Percentiles rank a stretch among this genome's conserved stretches.
Conservation (phyloP, 371 early-diverging fungal species). For the Zychaea mexicana region DNA sequence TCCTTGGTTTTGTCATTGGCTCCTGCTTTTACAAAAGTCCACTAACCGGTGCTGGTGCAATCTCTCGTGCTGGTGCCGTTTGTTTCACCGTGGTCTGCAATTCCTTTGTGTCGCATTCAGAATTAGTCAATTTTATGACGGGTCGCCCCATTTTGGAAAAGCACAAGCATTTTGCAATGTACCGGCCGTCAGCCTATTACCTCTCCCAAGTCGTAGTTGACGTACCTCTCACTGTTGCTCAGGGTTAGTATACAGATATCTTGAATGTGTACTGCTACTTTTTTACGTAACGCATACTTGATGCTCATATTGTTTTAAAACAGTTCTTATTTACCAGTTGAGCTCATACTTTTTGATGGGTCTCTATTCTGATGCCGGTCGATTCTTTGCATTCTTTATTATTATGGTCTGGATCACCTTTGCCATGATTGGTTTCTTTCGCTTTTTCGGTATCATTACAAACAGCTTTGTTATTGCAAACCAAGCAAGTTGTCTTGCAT, state of each 20-base stretch:
- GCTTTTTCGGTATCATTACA: constrained; percentile 47
- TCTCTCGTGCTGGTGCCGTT: constrained; percentile 67
- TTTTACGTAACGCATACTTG: constrained; percentile 10
- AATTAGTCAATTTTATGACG: constrained; percentile 49
- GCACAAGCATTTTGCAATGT: constrained; percentile 69
- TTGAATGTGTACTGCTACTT: not conserved
- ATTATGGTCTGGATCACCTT: constrained; percentile 31
- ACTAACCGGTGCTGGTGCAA: constrained; percentile 53
- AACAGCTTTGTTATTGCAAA: constrained; percentile 44
- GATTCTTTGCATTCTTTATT: constrained; percentile 45
- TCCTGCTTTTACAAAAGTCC: constrained; percentile 66
- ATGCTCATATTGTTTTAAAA: constrained; percentile 53
- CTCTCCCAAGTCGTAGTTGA: constrained; percentile 58
- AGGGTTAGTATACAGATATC: constrained; percentile 27
- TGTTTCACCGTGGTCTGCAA: constrained; percentile 61
- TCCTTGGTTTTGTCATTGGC: constrained; percentile 69
- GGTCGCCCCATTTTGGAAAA: constrained; percentile 69
- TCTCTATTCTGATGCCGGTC: constrained; percentile 38
- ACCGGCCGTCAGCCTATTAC: constrained; percentile 66
- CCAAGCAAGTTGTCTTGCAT: not conserved
- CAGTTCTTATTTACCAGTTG: constrained; percentile 45
- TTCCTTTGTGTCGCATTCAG: constrained; percentile 54
- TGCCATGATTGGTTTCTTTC: constrained; percentile 47
- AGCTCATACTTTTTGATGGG: constrained; percentile 48
- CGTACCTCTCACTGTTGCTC: constrained; percentile 34